Evolutionary conservation across 148 eudicot genomes (phyloP).

Genomic region (Cornus controversa): DNA sequence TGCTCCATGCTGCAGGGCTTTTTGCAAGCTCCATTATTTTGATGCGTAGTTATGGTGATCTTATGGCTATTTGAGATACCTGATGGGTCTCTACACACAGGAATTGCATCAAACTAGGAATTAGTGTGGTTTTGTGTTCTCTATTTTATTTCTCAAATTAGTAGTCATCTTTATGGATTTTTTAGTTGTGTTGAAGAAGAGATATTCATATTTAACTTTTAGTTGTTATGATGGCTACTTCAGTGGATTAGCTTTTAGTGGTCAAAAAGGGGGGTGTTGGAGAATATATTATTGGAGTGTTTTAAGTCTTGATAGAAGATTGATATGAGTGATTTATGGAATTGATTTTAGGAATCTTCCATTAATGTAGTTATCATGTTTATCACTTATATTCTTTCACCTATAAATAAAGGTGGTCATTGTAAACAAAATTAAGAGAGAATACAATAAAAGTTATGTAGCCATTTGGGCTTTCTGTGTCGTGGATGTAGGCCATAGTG

Average conservation of each 20-base stretch:
- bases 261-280: too few species aligned
- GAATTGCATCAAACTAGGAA: not conserved
- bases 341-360: too few species aligned
- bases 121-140: slow-evolving; percentile 1
- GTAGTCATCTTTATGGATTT: not conserved
- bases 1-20: slow-evolving; percentile 42
- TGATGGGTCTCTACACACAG: not conserved
- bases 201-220: not conserved
- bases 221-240: not conserved
- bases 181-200: not conserved
- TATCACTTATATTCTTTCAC: too few species aligned
- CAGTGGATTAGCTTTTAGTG: not conserved
- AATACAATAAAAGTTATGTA: too few species aligned
- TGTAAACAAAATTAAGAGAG: too few species aligned
- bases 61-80: slow-evolving; percentile 32
- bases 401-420: too few species aligned
- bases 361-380: too few species aligned
- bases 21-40: slow-evolving; percentile 45
- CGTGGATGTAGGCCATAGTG: too few species aligned
- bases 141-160: not conserved
- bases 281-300: too few species aligned
- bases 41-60: slow-evolving; percentile 42
- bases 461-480: too few species aligned
- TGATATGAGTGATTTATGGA: too few species aligned
- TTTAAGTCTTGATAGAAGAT: too few species aligned